Evolutionary conservation across 805 yeast species (phyloP).

Genomic region (Candida multigemmis): DNA sequence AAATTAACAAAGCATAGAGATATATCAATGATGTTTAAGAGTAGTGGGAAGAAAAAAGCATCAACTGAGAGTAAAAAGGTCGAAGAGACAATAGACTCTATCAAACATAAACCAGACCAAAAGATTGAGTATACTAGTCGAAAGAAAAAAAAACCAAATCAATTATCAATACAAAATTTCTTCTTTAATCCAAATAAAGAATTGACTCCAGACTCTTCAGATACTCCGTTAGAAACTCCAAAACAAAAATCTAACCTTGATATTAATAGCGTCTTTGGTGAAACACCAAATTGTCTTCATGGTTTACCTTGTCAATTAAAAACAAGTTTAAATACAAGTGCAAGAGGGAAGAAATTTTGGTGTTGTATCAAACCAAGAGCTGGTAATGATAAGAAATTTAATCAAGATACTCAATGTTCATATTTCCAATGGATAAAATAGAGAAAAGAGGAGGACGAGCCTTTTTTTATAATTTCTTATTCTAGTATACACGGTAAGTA

Average conservation of each 20-base stretch:
- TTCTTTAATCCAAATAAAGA: slow-evolving; percentile 6
- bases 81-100: too few species aligned
- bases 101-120: slow-evolving; percentile 3
- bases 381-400: slow-evolving; percentile 2
- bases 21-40: slow-evolving; percentile 21
- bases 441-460: background rate
- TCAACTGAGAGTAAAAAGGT: too few species aligned
- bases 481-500: slow-evolving; percentile 1
- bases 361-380: slow-evolving; percentile 12
- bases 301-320: slow-evolving; percentile 15
- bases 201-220: too few species aligned
- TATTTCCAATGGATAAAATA: slow-evolving; percentile 9
- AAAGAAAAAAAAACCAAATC: slow-evolving; percentile 5
- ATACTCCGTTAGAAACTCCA: background rate
- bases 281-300: slow-evolving; percentile 19
- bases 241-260: too few species aligned
- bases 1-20: slow-evolving; percentile 25
- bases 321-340: slow-evolving; percentile 15
- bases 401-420: slow-evolving; percentile 8
- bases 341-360: slow-evolving; percentile 24
- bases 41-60: slow-evolving; percentile 4
- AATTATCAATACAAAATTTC: slow-evolving; percentile 15
- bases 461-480: background rate
- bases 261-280: slow-evolving; percentile 12
- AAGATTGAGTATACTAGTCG: slow-evolving; percentile 10